phyloP scores from a whole-genome alignment of 345 rosid species.

The Carallia pectinifolia region DNA sequence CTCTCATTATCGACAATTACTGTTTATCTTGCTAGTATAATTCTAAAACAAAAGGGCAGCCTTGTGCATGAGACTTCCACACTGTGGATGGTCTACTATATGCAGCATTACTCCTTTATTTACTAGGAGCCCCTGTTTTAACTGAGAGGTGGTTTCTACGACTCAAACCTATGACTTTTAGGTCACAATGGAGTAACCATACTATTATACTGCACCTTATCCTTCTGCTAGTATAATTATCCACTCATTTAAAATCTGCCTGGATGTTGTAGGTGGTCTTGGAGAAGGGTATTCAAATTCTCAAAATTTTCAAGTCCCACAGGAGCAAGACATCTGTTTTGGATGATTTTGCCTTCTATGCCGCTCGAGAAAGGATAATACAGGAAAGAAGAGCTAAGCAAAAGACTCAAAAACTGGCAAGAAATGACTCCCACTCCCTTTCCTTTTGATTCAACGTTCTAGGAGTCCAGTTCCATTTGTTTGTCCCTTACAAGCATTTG shows the following conservation, averaged over 20 bases:
- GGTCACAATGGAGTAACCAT: too few species aligned
- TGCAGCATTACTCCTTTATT: too few species aligned
- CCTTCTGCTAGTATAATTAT: too few species aligned
- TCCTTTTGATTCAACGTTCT: too few species aligned
- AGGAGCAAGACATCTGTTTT: conserved; percentile 23
- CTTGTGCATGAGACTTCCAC: too few species aligned
- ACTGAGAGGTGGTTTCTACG: too few species aligned
- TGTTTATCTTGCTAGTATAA: background rate
- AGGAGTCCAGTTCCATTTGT: background rate
- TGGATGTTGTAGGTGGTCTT: conserved; percentile 12
- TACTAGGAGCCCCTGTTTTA: too few species aligned
- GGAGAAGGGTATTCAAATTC: conserved; percentile 28
- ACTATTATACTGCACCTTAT: too few species aligned
- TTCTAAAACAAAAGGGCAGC: too few species aligned
- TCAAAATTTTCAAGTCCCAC: conserved; percentile 26
- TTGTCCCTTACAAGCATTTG: background rate
- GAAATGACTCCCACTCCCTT: background rate
- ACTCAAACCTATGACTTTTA: too few species aligned
- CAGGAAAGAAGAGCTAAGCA: conserved; percentile 30
- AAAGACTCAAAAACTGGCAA: conserved; percentile 53
- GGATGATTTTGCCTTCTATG: conserved; percentile 31
- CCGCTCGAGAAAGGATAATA: conserved; percentile 26
- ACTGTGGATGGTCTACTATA: too few species aligned
- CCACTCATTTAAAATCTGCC: background rate
- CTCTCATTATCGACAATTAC: background rate